Base-by-base conservation (phyloP, 2,329 filamentous ascomycete genomes). In the Bipolaris gigantea region DNA sequence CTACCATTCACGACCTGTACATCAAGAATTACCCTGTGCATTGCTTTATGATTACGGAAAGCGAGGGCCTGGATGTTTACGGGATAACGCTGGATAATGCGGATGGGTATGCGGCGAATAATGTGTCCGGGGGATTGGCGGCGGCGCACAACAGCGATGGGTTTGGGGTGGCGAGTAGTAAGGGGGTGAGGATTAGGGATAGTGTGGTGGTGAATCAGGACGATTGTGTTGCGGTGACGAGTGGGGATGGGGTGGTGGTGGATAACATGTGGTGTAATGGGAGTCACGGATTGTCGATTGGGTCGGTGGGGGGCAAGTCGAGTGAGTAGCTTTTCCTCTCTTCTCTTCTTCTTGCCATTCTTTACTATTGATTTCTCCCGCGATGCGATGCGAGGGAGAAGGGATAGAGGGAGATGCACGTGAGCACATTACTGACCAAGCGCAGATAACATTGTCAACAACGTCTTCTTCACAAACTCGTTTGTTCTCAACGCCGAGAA, bases 151-250 rank as follows among this genome's bases (percentile, higher is more conserved):
- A 84, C 71, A 83, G 81, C 1, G 82, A 84, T 60, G 79, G 72
- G 30, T 85, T 85, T 56, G 81, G 84, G 42, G 74, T 85, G 41
- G 76, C 79, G 27, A 70, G 65, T n/a, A 77, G 72, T 32, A 77
- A 72, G 30, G 80, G 62, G 46, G 53, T 58, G 21, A 46, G 30
- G 2, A 44, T 85, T 59, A 69, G 70, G 36, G 74, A 76, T 23
- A 79, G 79, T 13, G 73, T 65, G 13, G 76, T 84, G n/a, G 73
- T 79, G 58, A 84, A 84, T 71, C 82, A 84, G 67, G 82, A 85
- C 56, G 82, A 84, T 62, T 85, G 82, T 57, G 68, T 84, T 2
- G 82, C 82, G 7, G 71, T 84, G 53, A 85, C 83, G 67, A 82
- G 79, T 3, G 81, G 82, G 43, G 77, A 74, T 23, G 59, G 65